Base-by-base conservation (phyloP, 2,329 filamentous ascomycete genomes). In the Trichoderma harzianum region DNA sequence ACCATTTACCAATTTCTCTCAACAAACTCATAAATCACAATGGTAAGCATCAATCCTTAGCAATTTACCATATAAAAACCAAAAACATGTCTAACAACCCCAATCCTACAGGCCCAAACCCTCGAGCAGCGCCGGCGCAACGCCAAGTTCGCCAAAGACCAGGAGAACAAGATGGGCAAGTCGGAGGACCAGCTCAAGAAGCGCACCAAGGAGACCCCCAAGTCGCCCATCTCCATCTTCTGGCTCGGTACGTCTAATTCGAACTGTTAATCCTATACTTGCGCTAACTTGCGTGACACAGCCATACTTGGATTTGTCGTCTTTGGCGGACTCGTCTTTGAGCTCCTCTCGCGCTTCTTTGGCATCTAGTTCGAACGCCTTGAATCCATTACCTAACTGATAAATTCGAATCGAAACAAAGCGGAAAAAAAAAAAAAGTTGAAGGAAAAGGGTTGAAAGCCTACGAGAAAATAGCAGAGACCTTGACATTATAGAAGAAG, bases 61-160 rank as follows among this genome's bases (percentile, higher is more conserved):
- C 16, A 5, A 30, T 58, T n/a, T 7, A 34, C 21, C 14, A 32
- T 24, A 57, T 5, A 6, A 12, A 53, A 24, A 7, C 1, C 24
- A 3, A 24, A 7, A 12, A 51, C n/a, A 12, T 2, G 34, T 16
- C 51, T 28, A 8, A 57, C 64, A 57, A 16, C 2, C 3, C 18
- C 24, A 7, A 36, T 28, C 30, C 30, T 24, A 36, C 65, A 94
- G 92, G 92, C 90, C 77, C 93, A 95, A 91, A 96, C 93, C 76
- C 93, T 91, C 76, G 89, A 93, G 82, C 93, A 96, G 86, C 91
- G 93, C 81, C 90, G 90, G 79, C 90, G 91, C 74, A 96, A 96
- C 85, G 89, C 89, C 79, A 92, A 92, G 83, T 97, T 93, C 83
- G 90, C 87, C 76, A 91, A 91, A 80, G 86, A 88, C 69, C 90